Evolutionary conservation across 2,329 filamentous ascomycete genomes (phyloP), one percentile per base, ranked within the genome.

Genomic region (Lachnellula arida): DNA sequence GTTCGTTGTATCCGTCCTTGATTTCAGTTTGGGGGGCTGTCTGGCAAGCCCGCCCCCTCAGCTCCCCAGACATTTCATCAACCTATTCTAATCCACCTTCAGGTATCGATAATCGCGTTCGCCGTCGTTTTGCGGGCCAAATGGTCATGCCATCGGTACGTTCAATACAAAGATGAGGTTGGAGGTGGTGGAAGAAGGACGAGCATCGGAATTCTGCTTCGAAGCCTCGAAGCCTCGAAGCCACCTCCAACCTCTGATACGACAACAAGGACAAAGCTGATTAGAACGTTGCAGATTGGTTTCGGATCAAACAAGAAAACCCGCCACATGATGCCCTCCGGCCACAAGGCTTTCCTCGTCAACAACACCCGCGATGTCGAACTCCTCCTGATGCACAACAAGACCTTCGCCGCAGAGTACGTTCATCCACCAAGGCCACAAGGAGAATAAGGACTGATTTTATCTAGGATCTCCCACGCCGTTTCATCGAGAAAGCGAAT

Each of bases 221-320:
- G 23, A 39, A 23, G 48, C 40, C 39, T n/a, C n/a, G n/a, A n/a
- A n/a, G n/a, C n/a, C 46, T 48, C 51, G 22, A 39, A 14, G n/a
- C 40, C 22, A 14, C 42, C 42, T 35, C 4, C 15, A 9, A 60
- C 23, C 25, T 60, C 46, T 46, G 54, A 54, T 39, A 19, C 14
- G 42, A 50, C 46, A 49, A 47, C 7, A 46, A 23, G 12, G 57
- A 50, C 51, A 56, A 51, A 11, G 53, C 68, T 69, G 62, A 69
- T 61, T 34, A 42, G 55, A 40, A 55, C 47, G 48, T 57, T 44
- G 43, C 75, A 97, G 94, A 99, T 99, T 76, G 94, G 94, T 74
- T 99, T 92, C 77, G 92, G 94, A 71, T 94, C 89, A 81, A 97
- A 97, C 90, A 96, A 91, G 86, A 97, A 97, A 87, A 99, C 94